Evolutionary conservation across 2,329 filamentous ascomycete genomes (phyloP), one percentile per base, ranked within the genome.

Genomic region (Septoria linicola): DNA sequence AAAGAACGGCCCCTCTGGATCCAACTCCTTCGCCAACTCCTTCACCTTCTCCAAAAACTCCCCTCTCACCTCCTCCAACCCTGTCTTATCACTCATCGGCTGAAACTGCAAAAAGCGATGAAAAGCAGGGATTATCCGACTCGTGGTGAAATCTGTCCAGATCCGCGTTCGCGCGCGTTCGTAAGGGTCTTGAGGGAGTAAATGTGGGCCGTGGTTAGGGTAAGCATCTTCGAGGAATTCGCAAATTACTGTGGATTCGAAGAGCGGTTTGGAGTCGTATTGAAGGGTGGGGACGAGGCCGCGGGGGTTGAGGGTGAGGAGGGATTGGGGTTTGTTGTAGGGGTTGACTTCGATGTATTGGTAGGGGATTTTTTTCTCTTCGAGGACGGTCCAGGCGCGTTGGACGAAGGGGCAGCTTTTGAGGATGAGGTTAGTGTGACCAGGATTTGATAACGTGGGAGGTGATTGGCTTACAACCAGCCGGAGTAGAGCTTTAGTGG

Each of bases 221-320:
- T 82, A 89, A 0, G 81, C 81, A 55, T 91, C 87, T 57, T 92
- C 83, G 1, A 92, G 74, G 59, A 88, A 92, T 66, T 90, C 86
- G 69, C 82, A 84, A 31, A 92, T 77, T 40, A 91, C 80, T 6
- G 75, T 80, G 62, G 83, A 87, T 67, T 92, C 87, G 60, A 87
- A 89, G 5, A 91, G 73, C 0, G 85, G 81, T 64, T 81, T 83
- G 57, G 66, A 65, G 32, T 71, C 59, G 62, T 74, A 72, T 49
- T 75, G 77, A 1, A 91, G 74, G 0, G 87, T 89, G 0, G 88
- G 88, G 1, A 91, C 84, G 1, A 91, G 75, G 1, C 87, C 87
- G 10, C 86, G 80, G 0, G 87, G 87, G 64, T 92, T 92, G 56
- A 91, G 74, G 7, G 77, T 14, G n/a, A 91, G 73, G 25, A 90